Conservation (phyloP, 1,284 basidiomycete species). For the Prillingera fragicola region DNA sequence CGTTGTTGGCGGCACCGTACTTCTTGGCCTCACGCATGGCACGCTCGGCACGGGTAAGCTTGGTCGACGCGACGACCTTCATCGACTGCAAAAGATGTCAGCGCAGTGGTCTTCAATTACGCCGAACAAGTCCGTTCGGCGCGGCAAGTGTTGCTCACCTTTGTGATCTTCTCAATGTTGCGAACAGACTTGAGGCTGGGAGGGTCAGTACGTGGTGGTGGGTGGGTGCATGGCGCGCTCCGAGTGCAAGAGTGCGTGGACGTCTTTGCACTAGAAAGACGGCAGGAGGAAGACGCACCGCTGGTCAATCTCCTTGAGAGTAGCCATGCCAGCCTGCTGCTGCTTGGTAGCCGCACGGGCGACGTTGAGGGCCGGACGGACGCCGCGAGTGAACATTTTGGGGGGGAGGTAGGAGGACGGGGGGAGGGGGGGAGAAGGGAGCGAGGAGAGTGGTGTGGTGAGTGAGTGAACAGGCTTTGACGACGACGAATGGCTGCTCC, state of each 20-base stretch:
- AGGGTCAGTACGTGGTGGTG: conserved; percentile 2
- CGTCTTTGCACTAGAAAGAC: neutral
- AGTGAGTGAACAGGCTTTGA: no score
- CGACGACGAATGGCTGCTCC: no score
- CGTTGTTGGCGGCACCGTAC: conserved; percentile 90
- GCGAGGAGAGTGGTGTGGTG: conserved; percentile 19
- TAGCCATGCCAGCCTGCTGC: conserved; percentile 81
- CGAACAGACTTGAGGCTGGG: conserved; percentile 73
- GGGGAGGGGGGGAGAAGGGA: conserved; percentile 12
- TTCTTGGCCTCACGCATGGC: conserved; percentile 91
- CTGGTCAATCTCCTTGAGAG: conserved; percentile 93
- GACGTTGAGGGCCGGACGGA: conserved; percentile 56
- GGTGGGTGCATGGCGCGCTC: conserved; percentile 46
- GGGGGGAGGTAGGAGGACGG: conserved; percentile 4
- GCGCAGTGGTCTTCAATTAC: neutral
- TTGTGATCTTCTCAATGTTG: conserved; percentile 99
- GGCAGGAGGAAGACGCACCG: conserved; percentile 50
- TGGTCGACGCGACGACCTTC: conserved; percentile 99
- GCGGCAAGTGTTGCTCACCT: conserved; percentile 58
- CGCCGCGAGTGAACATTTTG: conserved; percentile 56
- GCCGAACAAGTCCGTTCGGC: no score
- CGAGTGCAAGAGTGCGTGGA: conserved; percentile 1
- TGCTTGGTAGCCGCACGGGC: conserved; percentile 53
- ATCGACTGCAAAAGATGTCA: conserved; percentile 65
- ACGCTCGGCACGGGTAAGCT: conserved; percentile 89